A percentile compares a stretch with the other conserved stretches of the same genome.
Evolutionary conservation across 148 eudicot genomes (phyloP).

Genomic region (Dianthus caryophyllus): DNA sequence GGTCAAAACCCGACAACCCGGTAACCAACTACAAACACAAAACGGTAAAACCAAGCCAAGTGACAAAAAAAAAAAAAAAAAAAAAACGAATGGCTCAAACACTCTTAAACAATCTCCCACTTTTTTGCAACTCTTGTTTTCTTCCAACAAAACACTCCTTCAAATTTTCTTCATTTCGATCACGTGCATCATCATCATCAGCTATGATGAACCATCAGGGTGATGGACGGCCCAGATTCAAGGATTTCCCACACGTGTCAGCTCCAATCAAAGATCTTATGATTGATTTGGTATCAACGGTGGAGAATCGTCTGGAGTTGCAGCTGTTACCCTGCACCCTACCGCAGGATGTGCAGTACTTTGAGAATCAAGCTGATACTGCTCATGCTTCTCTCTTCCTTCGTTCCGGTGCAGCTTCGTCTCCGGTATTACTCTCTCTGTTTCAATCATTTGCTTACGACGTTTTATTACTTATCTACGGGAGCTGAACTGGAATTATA

Average conservation of each 20-base stretch:
- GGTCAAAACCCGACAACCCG: not conserved
- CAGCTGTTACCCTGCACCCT: slow-evolving; percentile 59
- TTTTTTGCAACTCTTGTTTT: too few species aligned
- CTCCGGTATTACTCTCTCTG: slow-evolving; percentile 43
- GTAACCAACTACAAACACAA: too few species aligned
- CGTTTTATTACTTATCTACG: too few species aligned
- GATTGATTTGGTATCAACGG: slow-evolving; percentile 54
- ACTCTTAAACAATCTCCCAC: not conserved
- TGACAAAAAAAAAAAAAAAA: not conserved
- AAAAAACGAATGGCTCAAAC: slow-evolving; percentile 16
- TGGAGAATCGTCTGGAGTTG: slow-evolving; percentile 46
- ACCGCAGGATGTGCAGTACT: slow-evolving; percentile 56
- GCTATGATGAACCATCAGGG: slow-evolving; percentile 25
- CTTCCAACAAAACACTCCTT: not conserved
- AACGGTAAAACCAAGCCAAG: too few species aligned
- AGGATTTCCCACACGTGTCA: slow-evolving; percentile 70
- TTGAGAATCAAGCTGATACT: slow-evolving; percentile 37
- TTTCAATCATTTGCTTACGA: too few species aligned
- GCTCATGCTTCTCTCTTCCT: slow-evolving; percentile 50
- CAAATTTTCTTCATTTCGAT: not conserved
- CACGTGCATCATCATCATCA: slow-evolving; percentile 5
- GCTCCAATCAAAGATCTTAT: slow-evolving; percentile 56
- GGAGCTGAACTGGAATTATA: too few species aligned
- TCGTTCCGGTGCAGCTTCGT: slow-evolving; percentile 55
- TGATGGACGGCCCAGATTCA: slow-evolving; percentile 34